Evolutionary conservation across 441 rosid genomes (phyloP).

Genomic region (Populus hybrid): DNA sequence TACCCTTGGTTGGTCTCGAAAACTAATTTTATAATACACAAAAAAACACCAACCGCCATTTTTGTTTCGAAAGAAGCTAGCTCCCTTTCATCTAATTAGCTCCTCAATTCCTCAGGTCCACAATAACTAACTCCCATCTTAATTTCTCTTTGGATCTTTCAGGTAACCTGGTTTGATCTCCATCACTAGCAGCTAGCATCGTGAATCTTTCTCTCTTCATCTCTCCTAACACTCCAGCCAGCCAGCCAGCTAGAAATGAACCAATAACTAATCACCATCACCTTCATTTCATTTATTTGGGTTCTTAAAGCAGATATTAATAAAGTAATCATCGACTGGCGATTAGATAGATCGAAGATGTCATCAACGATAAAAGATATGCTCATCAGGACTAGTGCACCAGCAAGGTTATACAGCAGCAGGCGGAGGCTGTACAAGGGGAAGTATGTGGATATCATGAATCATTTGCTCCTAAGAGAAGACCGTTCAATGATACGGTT

Average conservation of each 20-base stretch:
- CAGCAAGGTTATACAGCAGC: constrained; percentile 13
- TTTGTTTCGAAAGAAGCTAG: constrained; percentile 20
- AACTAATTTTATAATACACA: neutral
- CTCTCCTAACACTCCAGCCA: neutral
- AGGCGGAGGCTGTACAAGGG: constrained; percentile 24
- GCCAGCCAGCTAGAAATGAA: neutral
- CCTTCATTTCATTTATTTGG: too few species aligned
- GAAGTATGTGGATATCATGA: constrained; percentile 22
- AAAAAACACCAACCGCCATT: constrained; percentile 33
- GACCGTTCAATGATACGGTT: constrained; percentile 20
- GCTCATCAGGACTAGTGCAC: constrained; percentile 36
- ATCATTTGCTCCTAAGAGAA: constrained; percentile 16
- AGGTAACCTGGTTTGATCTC: constrained; percentile 2
- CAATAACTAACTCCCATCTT: neutral
- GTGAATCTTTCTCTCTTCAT: neutral
- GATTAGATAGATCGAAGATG: constrained; percentile 2
- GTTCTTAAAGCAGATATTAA: neutral
- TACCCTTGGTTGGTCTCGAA: neutral
- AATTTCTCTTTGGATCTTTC: constrained; percentile 8
- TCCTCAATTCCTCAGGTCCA: neutral
- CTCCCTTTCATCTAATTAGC: neutral
- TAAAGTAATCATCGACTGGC: neutral
- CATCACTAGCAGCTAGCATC: neutral
- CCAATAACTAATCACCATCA: neutral
- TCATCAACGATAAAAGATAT: constrained; percentile 37